Percentiles rank a stretch among this genome's conserved stretches.
These are phyloP conservation scores for Leucogyrophana mollusca DNA, from an alignment of 768 basidiomycete species.

Conservation along the genomic window DNA sequence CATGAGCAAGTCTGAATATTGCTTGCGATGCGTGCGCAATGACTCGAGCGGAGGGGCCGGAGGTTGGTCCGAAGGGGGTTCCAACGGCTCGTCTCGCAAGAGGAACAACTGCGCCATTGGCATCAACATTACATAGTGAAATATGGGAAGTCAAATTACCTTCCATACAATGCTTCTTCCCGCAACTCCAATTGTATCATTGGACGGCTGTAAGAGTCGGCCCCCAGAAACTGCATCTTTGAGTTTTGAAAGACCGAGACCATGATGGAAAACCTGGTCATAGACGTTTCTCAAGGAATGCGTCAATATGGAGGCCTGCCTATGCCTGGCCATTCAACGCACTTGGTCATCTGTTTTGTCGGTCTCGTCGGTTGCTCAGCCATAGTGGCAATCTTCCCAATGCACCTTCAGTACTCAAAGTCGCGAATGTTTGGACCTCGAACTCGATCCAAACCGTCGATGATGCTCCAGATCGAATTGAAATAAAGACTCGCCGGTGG, in stretches of 20 bases:
- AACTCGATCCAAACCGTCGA: background rate
- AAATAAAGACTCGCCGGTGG: background rate
- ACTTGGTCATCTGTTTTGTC: slow-evolving; percentile 21
- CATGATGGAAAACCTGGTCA: slow-evolving; percentile 49
- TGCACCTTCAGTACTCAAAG: background rate
- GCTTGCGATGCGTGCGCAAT: slow-evolving; percentile 49
- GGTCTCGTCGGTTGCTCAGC: slow-evolving; percentile 24
- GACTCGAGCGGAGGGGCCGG: slow-evolving; percentile 37
- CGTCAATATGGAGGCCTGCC: slow-evolving; percentile 5
- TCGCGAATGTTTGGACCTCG: background rate
- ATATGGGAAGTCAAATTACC: slow-evolving; percentile 37
- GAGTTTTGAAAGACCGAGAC: slow-evolving; percentile 57
- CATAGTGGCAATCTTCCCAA: slow-evolving; percentile 11
- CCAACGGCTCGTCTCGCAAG: slow-evolving; percentile 62
- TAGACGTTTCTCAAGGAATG: slow-evolving; percentile 36
- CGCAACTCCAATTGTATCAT: slow-evolving; percentile 46
- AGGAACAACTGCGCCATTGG: slow-evolving; percentile 58
- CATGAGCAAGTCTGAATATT: slow-evolving; percentile 56
- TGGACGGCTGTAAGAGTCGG: slow-evolving; percentile 47
- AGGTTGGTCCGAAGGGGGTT: slow-evolving; percentile 40
- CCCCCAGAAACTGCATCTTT: slow-evolving; percentile 66
- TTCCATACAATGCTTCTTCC: slow-evolving; percentile 90
- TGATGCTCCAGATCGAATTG: background rate
- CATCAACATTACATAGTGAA: background rate
- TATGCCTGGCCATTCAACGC: slow-evolving; percentile 8